Conservation (phyloP, 2,329 filamentous ascomycete genomes). For the Scedosporium boydii region DNA sequence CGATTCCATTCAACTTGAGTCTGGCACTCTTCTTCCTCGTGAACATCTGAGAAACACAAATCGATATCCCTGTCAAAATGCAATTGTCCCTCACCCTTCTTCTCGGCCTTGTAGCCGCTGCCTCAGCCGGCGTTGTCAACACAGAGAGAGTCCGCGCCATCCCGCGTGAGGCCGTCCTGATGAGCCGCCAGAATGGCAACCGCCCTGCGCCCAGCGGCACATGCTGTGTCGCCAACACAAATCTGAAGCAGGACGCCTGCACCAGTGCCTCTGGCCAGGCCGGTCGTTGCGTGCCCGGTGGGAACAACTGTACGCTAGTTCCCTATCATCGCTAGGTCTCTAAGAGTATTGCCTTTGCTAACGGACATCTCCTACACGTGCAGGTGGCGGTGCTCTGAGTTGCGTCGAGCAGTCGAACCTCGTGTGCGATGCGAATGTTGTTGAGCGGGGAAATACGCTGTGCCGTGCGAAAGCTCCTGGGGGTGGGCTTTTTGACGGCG, state of each 20-base stretch:
- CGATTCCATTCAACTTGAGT: background rate
- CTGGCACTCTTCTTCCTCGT: background rate
- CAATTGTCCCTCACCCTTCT: constrained; percentile 17
- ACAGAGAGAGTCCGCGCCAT: background rate
- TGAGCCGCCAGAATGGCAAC: constrained; percentile 22
- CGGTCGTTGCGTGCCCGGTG: constrained; percentile 24
- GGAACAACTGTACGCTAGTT: constrained; percentile 22
- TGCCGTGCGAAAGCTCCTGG: constrained; percentile 15
- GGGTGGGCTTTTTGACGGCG: constrained; percentile 18
- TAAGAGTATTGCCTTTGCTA: background rate
- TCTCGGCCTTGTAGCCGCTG: constrained; percentile 17
- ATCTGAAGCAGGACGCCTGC: constrained; percentile 27
- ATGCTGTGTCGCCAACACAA: constrained; percentile 25
- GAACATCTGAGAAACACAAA: background rate
- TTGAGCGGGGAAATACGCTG: constrained; percentile 18
- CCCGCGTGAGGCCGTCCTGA: constrained; percentile 12
- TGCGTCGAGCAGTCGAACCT: constrained; percentile 18
- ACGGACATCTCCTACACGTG: background rate
- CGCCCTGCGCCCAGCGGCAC: constrained; percentile 22
- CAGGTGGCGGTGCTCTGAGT: constrained; percentile 16
- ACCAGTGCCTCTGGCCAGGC: constrained; percentile 18
- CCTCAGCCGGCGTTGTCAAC: constrained; percentile 13
- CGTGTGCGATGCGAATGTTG: constrained; percentile 16
- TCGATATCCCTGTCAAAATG: constrained; percentile 15
- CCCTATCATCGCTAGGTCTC: background rate